Percentiles rank a stretch among this genome's conserved stretches.
Conservation (phyloP, 176 grass and related monocot genomes). For the maize (Zea mays) region DNA sequence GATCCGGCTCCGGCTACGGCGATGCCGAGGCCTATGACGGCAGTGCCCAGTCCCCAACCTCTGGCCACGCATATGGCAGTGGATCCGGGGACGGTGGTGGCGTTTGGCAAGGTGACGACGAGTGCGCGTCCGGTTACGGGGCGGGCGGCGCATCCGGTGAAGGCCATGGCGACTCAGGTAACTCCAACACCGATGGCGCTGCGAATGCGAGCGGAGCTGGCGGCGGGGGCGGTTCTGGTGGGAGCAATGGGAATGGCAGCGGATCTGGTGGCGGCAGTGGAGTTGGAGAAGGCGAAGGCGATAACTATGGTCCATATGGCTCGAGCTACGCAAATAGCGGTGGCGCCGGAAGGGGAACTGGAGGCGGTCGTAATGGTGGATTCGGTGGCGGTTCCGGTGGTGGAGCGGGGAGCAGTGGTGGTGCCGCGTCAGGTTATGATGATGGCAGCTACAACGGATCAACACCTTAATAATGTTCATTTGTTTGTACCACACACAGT, state of each 20-base stretch:
- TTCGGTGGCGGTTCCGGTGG: background rate
- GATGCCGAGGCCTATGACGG: background rate
- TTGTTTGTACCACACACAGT: too few species aligned
- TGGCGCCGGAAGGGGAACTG: background rate
- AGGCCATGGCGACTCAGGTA: slow-evolving; percentile 8
- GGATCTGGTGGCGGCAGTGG: background rate
- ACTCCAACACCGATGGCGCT: background rate
- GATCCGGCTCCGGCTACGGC: background rate
- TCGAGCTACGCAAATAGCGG: background rate
- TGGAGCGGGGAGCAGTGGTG: background rate
- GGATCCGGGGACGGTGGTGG: background rate
- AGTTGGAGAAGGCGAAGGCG: background rate
- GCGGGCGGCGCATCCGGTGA: background rate
- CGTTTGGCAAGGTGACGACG: background rate
- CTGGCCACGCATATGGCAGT: background rate
- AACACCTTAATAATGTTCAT: background rate
- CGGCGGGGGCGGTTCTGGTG: background rate
- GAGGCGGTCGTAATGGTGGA: slow-evolving; percentile 16
- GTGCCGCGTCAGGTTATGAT: background rate
- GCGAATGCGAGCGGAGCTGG: background rate
- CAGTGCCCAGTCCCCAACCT: background rate
- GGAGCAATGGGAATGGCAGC: background rate
- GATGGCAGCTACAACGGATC: background rate
- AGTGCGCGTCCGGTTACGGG: background rate
- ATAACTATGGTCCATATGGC: background rate